phyloP scores from a whole-genome alignment of 495 filamentous ascomycete genomes.

The Xylaria nigripes region DNA sequence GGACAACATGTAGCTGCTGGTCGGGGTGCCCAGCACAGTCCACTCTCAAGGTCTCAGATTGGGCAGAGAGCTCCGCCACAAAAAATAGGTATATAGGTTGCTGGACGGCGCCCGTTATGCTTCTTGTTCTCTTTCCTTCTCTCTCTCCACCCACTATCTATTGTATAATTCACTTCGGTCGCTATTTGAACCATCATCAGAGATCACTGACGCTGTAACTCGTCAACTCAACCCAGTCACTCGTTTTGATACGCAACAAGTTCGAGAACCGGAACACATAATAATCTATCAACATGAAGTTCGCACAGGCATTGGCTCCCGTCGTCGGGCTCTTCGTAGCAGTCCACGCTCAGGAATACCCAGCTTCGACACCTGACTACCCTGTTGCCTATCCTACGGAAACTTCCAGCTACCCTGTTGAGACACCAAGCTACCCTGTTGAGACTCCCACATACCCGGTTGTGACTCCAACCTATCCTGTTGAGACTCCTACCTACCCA shows the following conservation, averaged over 20 bases:
- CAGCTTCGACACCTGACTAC: slow-evolving; percentile 7
- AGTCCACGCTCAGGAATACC: slow-evolving; percentile 21
- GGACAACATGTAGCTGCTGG: neutral
- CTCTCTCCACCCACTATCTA: slow-evolving; percentile 11
- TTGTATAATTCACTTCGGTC: slow-evolving; percentile 22
- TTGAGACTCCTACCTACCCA: slow-evolving; percentile 12
- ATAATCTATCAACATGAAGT: slow-evolving; percentile 29
- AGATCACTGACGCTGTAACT: slow-evolving; percentile 22
- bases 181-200: slow-evolving; percentile 17
- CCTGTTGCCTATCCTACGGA: slow-evolving; percentile 15
- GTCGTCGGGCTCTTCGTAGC: slow-evolving; percentile 27
- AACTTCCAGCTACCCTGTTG: neutral
- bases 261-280: slow-evolving; percentile 8
- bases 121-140: neutral
- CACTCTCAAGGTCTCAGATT: neutral
- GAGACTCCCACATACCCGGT: slow-evolving; percentile 6
- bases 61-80: neutral
- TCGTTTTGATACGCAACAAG: slow-evolving; percentile 15
- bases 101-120: slow-evolving; percentile 10
- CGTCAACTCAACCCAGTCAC: slow-evolving; percentile 19
- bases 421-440: neutral
- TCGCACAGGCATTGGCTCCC: slow-evolving; percentile 28
- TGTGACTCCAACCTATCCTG: slow-evolving; percentile 11
- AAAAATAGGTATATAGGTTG: slow-evolving; percentile 20
- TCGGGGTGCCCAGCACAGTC: neutral